Evolutionary conservation across 176 grass and related monocot species (phyloP).

Genomic region (Miscanthus lutarioriparius): DNA sequence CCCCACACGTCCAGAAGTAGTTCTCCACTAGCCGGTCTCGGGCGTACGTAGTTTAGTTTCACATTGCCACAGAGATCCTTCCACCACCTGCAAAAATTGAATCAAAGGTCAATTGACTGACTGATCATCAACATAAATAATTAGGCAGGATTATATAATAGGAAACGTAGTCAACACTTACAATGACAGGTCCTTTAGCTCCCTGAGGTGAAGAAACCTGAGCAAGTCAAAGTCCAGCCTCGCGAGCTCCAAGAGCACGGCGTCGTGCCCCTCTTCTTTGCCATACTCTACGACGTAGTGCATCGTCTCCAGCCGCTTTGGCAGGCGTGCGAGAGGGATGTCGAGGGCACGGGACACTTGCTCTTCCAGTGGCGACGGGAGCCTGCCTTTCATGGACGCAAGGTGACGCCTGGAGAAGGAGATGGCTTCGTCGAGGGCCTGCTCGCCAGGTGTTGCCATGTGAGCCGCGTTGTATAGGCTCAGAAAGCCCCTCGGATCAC

Average conservation of each 20-base stretch:
- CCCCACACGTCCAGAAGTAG: conserved; percentile 13
- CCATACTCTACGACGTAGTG: neutral
- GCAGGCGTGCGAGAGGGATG: neutral
- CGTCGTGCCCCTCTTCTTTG: neutral
- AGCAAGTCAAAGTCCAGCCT: neutral
- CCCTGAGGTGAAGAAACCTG: neutral
- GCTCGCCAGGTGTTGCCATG: neutral
- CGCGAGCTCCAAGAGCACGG: neutral
- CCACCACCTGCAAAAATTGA: conserved; percentile 35
- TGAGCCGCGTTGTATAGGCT: conserved; percentile 14
- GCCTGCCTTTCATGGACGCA: neutral
- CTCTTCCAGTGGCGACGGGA: neutral
- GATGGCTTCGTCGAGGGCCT: neutral
- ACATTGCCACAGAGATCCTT: conserved; percentile 4
- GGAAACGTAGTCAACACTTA: neutral
- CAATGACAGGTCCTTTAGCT: neutral
- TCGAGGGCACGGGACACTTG: neutral
- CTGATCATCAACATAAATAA: no score
- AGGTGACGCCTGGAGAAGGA: neutral
- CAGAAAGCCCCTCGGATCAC: neutral
- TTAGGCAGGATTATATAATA: no score
- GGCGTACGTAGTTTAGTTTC: conserved; percentile 30
- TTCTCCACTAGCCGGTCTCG: conserved; percentile 26
- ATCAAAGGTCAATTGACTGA: neutral
- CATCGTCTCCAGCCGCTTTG: neutral